Base-by-base conservation (phyloP, 2,329 filamentous ascomycete species). In the Fusarium caatingaense region DNA sequence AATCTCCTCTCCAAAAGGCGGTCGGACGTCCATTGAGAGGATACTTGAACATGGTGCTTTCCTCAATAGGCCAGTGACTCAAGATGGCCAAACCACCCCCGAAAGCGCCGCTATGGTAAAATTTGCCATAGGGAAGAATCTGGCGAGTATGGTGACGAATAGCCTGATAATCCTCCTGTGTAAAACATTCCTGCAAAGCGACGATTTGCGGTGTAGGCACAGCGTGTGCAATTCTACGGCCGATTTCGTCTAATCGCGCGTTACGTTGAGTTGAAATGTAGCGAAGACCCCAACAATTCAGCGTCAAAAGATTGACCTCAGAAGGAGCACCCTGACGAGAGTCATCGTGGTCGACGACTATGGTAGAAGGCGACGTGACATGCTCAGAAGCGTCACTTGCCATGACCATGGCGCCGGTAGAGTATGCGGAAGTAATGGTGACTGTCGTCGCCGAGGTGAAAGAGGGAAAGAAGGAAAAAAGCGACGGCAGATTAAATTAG, bases 261-360 rank as follows among this genome's bases (percentile, higher is more conserved):
- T 87, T 84, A 72, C 94, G 93, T 72, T 92, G 88, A 71, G 91
- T 90, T 54, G 94, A 91, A 76, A 98, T 86, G 82, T 89, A 93
- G 76, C 97, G 95, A 66, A 98, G 89, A 54, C 96, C 96, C 95
- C 96, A 98, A 88, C 94, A 98, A 82, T 99, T 99, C 79, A 97
- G 88, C 7, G 93, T 96, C 71, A 98, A 83, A 72, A 98, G 86
- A 76, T 92, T 91, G 77, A 98, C 87, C 61, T 90, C 86, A 32
- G 82, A 82, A 20, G 86, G 88, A 71, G 76, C 78, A n/a, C 54
- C 44, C 9, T 74, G 69, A 37, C 34, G 34, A 57, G 76, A 73
- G 68, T 77, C 78, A 44, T 69, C 50, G 34, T 71, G 64, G 42
- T 61, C 27, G 54, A 58, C 48, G 50, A 45, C 54, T 49, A 68